These are phyloP conservation scores for Sphagnurus paluster DNA, from an alignment of 1,284 basidiomycete genomes.

Conservation along the genomic window DNA sequence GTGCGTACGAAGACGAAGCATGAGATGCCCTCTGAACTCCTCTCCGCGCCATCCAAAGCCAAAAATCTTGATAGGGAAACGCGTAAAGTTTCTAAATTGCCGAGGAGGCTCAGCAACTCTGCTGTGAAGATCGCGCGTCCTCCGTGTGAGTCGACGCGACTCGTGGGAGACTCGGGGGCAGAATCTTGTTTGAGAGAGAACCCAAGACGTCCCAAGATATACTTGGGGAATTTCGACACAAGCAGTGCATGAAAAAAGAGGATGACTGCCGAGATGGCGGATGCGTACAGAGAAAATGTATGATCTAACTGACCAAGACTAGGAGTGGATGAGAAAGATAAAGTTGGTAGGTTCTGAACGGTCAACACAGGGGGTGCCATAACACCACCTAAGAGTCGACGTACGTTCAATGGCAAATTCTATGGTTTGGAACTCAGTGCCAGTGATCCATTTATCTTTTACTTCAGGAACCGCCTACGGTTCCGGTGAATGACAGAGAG, in stretches of 20 bases:
- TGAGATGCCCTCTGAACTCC: slow-evolving; percentile 1
- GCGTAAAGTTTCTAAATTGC: slow-evolving; percentile 12
- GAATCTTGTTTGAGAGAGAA: background rate
- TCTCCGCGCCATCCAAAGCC: slow-evolving; percentile 1
- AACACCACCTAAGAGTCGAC: background rate
- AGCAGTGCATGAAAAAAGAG: slow-evolving; percentile 7
- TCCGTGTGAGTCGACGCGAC: slow-evolving; percentile 9
- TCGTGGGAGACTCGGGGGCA: background rate
- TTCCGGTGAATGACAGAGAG: no score
- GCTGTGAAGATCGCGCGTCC: slow-evolving; percentile 12
- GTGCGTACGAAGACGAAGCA: slow-evolving; percentile 10
- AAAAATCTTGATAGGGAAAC: slow-evolving; percentile 8
- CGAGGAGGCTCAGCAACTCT: slow-evolving; percentile 9
- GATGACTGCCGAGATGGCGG: slow-evolving; percentile 5
- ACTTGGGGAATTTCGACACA: slow-evolving; percentile 3
- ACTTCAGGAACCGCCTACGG: no score
- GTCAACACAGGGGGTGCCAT: background rate
- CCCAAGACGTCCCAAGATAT: slow-evolving; percentile 4
- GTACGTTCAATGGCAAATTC: background rate
- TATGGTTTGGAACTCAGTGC: background rate
- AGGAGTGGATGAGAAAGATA: background rate
- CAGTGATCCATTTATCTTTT: background rate
- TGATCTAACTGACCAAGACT: slow-evolving; percentile 5
- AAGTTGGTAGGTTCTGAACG: background rate
- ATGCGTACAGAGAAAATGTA: slow-evolving; percentile 10